A percentile compares a stretch with the other conserved stretches of the same genome.
phyloP scores from a whole-genome alignment of 331 rosid species.

The Stylosanthes scabra region DNA sequence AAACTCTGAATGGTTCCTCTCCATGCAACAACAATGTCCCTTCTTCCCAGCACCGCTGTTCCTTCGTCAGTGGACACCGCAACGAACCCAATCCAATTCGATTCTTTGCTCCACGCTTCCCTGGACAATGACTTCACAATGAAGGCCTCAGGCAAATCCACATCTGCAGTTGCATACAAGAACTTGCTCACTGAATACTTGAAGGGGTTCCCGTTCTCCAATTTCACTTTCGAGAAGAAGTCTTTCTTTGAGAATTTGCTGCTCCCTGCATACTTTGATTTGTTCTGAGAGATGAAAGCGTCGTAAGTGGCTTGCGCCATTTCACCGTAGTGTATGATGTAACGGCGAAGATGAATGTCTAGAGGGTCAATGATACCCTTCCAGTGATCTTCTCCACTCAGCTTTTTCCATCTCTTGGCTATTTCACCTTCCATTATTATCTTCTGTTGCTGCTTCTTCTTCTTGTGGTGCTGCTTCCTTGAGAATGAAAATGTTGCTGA shows the following conservation, averaged over 20 bases:
- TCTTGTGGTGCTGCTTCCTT: slow-evolving; percentile 32
- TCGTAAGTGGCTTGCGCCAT: slow-evolving; percentile 59
- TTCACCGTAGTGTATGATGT: slow-evolving; percentile 67
- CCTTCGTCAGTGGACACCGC: slow-evolving; percentile 67
- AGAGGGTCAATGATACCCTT: slow-evolving; percentile 58
- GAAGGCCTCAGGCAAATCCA: slow-evolving; percentile 46
- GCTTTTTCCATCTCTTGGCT: slow-evolving; percentile 60
- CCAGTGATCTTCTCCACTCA: slow-evolving; percentile 62
- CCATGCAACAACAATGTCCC: slow-evolving; percentile 70
- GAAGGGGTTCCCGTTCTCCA: slow-evolving; percentile 50
- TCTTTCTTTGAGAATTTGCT: slow-evolving; percentile 39
- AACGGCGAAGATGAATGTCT: slow-evolving; percentile 53
- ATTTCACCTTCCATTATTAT: slow-evolving; percentile 43
- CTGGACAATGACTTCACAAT: slow-evolving; percentile 45
- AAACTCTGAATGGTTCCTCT: slow-evolving; percentile 47
- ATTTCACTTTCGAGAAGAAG: slow-evolving; percentile 52
- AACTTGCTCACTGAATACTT: slow-evolving; percentile 50
- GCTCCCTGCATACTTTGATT: slow-evolving; percentile 51
- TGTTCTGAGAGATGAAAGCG: slow-evolving; percentile 50
- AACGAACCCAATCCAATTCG: slow-evolving; percentile 61
- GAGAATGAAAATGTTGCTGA: not conserved
- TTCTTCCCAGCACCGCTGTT: slow-evolving; percentile 57
- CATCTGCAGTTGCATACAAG: slow-evolving; percentile 53
- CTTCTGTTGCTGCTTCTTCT: slow-evolving; percentile 36
- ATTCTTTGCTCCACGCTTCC: slow-evolving; percentile 56